Evolutionary conservation across 192 early-diverging fungal species (phyloP), one percentile per base, ranked within the genome.

Genomic region (Podila epicladia): DNA sequence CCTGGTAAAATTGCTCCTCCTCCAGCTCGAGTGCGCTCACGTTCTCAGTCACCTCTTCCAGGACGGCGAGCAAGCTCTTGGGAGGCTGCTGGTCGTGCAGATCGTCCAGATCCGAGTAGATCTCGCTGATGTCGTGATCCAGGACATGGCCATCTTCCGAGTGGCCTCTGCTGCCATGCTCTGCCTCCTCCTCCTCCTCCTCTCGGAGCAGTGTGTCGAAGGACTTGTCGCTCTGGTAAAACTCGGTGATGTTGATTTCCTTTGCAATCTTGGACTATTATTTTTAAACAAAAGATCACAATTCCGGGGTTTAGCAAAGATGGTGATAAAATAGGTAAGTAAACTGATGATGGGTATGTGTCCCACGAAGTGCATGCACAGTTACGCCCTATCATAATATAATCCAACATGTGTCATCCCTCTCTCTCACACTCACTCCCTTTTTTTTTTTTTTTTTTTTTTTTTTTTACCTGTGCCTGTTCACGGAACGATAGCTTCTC

Each of bases 241-340:
- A 69, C 62, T 72, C 66, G 24, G 50, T 57, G 53, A 69, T 73
- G 31, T 73, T 80, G 62, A 73, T 80, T 57, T 80, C 77, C 66
- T 69, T 80, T 28, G 70, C 71, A 64, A 80, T 69, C 71, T 80
- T 80, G 62, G 77, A 80, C 77, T 80, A 22, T 45, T 48, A 6
- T 33, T 33, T 33, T 33, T 6, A 33, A 33, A 33, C 2, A 32
- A 32, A 32, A 32, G 5, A 33, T 6, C 2, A 33, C 3, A 45
- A 17, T 45, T 45, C 41, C 41, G 15, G 15, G 12, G 41, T 13
- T 12, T 45, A 17, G 12, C 11, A 17, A 41, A 32, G 6, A 24
- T 17, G 51, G 62, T 35, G 35, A 41, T 15, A 64, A 28, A 31
- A 45, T 38, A 53, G 58, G 45, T 51, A 8, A 15, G 57, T 58